Percentiles rank a stretch among this genome's conserved stretches.
Evolutionary conservation across 306 rosid genomes (phyloP).

Genomic region (Rosa rugosa): DNA sequence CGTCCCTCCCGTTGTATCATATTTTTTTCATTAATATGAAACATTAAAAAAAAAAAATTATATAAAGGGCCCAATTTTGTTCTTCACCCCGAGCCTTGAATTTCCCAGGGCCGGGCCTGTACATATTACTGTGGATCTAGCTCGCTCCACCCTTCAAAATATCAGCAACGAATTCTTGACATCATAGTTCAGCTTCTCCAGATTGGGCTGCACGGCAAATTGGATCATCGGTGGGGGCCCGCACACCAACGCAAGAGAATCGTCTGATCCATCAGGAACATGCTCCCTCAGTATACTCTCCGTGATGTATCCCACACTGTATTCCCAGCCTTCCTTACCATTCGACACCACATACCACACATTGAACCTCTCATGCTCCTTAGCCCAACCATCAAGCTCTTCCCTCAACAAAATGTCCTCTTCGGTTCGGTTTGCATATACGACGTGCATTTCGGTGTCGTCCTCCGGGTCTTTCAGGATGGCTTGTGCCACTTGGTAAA

Average conservation of each 20-base stretch:
- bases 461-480: conserved; percentile 70
- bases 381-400: conserved; percentile 70
- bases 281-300: conserved; percentile 65
- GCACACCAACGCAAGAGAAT: conserved; percentile 65
- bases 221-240: conserved; percentile 92
- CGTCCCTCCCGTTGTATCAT: too few species aligned
- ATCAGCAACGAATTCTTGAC: conserved; percentile 50
- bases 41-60: too few species aligned
- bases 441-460: conserved; percentile 67
- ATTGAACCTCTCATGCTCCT: conserved; percentile 48
- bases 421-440: conserved; percentile 72
- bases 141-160: conserved; percentile 39
- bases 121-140: background rate
- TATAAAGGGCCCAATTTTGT: too few species aligned
- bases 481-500: conserved; percentile 77
- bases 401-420: conserved; percentile 73
- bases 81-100: too few species aligned
- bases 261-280: conserved; percentile 45
- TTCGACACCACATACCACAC: conserved; percentile 79
- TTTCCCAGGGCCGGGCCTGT: too few species aligned
- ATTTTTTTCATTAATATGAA: too few species aligned
- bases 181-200: conserved; percentile 76
- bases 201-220: conserved; percentile 60
- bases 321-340: conserved; percentile 60
- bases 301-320: conserved; percentile 61